Evolutionary conservation across 129 eudicot genomes (phyloP), one percentile per base, ranked within the genome.

Genomic region (Pulicaria dysenterica): DNA sequence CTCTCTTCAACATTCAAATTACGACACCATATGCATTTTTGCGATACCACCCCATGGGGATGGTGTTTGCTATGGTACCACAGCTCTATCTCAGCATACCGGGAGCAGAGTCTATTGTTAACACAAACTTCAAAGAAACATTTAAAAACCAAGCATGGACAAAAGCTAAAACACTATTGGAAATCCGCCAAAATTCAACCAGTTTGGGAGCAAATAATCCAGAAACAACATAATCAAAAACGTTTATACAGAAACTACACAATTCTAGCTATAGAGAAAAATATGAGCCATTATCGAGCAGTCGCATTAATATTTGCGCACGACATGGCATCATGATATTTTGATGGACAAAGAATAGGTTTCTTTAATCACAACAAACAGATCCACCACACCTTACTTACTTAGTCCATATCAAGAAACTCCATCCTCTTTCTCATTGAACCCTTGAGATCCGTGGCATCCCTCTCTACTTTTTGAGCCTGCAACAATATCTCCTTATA

Each of bases 231-330:
- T 43, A 38, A 13, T 39, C 57, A 2, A 41, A 16, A 10, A 55
- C 6, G 42, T 50, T 15, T 47, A 37, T 4, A 47, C 42, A 75
- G 34, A 64, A 67, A 3, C 80, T 45, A 58, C 39, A 74, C 74
- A 76, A 36, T 39, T 59, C 19, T 59, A 69, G 13, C 40, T 10
- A 68, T 9, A 59, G 46, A 47, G 14, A n/a, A 24, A 45, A 69
- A 8, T 54, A 47, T 6, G 7, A 13, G 38, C 81, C 69, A 58
- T 42, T 80, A 72, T 71, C 80, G 74, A 56, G 71, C 82, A 77
- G 39, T 81, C 76, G 79, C 85, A 76, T 77, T 82, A 86, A 86
- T 86, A 89, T 84, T 84, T 83, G 88, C 88, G 58, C 83, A 75
- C 58, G 63, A 66, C 82, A 75, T 67, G 82, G 83, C 81, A 74